Conservation (phyloP, 768 basidiomycete species). For the Neoboletus subvelutipes region DNA sequence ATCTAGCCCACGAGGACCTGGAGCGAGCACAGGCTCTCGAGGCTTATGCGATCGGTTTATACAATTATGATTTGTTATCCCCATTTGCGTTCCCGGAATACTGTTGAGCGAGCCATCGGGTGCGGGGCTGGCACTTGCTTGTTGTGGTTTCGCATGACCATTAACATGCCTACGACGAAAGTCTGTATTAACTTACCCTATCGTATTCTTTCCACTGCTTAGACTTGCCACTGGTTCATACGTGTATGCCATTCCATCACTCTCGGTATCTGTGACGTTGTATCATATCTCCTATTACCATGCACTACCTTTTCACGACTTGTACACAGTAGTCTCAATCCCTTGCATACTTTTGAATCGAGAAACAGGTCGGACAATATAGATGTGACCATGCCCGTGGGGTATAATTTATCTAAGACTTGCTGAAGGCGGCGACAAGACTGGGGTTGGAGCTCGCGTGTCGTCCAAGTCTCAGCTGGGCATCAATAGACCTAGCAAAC, state of each 20-base stretch:
- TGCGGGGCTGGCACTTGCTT: neutral
- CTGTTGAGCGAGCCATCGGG: slow-evolving; percentile 5
- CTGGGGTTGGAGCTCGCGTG: neutral
- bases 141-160: neutral
- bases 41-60: slow-evolving; percentile 31
- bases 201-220: neutral
- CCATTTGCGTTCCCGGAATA: slow-evolving; percentile 20
- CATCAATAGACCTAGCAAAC: neutral
- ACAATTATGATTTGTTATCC: slow-evolving; percentile 26
- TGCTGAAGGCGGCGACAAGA: neutral
- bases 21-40: slow-evolving; percentile 31
- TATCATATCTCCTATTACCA: slow-evolving; percentile 6
- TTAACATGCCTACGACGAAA: neutral
- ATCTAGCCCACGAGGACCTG: slow-evolving; percentile 14
- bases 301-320: neutral
- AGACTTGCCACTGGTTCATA: slow-evolving; percentile 1
- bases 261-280: neutral
- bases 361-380: neutral
- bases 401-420: slow-evolving; percentile 3
- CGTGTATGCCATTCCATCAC: slow-evolving; percentile 1
- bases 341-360: neutral
- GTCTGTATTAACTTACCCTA: neutral
- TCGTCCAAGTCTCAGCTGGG: neutral
- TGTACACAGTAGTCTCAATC: neutral
- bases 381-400: neutral